Percentiles rank a stretch among this genome's conserved stretches.
Conservation (phyloP, 495 filamentous ascomycete species). For the Penicillium parvum region DNA sequence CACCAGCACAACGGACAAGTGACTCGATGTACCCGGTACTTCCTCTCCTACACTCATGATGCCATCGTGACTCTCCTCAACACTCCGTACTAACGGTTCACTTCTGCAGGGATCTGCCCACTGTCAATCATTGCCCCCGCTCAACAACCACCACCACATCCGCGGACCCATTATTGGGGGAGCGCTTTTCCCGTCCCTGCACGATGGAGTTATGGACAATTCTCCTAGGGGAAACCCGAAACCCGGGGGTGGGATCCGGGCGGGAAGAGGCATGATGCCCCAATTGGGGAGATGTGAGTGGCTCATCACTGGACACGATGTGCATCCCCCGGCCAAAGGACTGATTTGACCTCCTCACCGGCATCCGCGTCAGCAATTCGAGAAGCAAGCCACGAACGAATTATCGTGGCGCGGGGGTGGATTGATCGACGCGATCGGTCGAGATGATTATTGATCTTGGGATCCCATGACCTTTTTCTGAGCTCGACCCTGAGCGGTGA, state of each 20-base stretch:
- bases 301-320: too few species aligned
- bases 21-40: slow-evolving; percentile 15
- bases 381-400: not conserved
- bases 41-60: slow-evolving; percentile 7
- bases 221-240: not conserved
- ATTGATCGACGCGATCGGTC: too few species aligned
- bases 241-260: not conserved
- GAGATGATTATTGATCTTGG: not conserved
- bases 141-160: too few species aligned
- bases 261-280: not conserved
- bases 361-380: not conserved
- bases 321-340: too few species aligned
- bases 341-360: not conserved
- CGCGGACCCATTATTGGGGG: slow-evolving; percentile 9
- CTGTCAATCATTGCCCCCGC: too few species aligned
- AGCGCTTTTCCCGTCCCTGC: slow-evolving; percentile 4
- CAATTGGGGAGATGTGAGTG: slow-evolving; percentile 1
- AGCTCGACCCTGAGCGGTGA: too few species aligned
- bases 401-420: too few species aligned
- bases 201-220: slow-evolving; percentile 9
- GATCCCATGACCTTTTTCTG: not conserved
- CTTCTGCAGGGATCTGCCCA: too few species aligned
- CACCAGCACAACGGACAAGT: not conserved
- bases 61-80: slow-evolving; percentile 3
- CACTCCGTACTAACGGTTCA: not conserved